These are phyloP conservation scores for Tuber indicum DNA, from an alignment of 495 filamentous ascomycete genomes.

Conservation along the genomic window DNA sequence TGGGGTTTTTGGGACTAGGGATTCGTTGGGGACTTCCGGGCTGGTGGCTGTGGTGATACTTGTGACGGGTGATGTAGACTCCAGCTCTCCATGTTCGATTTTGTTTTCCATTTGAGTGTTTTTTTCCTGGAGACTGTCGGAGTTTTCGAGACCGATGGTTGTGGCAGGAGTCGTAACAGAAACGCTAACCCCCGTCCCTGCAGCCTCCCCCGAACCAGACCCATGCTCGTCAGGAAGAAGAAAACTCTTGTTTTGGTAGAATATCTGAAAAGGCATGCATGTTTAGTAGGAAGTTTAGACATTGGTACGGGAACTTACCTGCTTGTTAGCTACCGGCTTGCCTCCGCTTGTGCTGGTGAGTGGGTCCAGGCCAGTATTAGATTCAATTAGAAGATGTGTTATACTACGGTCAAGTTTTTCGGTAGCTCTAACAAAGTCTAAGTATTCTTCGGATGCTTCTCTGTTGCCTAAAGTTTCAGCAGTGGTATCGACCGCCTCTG, in stretches of 20 bases:
- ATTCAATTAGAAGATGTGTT: background rate
- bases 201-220: background rate
- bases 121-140: background rate
- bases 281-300: background rate
- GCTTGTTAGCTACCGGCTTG: background rate
- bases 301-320: background rate
- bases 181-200: background rate
- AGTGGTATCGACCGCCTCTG: conserved; percentile 8
- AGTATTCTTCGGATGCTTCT: background rate
- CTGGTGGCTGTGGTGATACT: background rate
- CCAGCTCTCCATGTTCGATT: background rate
- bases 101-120: background rate
- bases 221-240: background rate
- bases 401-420: background rate
- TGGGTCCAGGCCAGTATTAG: background rate
- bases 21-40: background rate
- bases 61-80: background rate
- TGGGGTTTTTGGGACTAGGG: background rate
- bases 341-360: background rate
- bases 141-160: background rate
- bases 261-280: background rate
- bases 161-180: background rate
- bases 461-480: conserved; percentile 5
- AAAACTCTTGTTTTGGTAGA: background rate
- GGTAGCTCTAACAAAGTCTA: background rate